A percentile compares a stretch with the other conserved stretches of the same genome.
Evolutionary conservation across 1,284 basidiomycete genomes (phyloP).

Genomic region (Sparassis latifolia): DNA sequence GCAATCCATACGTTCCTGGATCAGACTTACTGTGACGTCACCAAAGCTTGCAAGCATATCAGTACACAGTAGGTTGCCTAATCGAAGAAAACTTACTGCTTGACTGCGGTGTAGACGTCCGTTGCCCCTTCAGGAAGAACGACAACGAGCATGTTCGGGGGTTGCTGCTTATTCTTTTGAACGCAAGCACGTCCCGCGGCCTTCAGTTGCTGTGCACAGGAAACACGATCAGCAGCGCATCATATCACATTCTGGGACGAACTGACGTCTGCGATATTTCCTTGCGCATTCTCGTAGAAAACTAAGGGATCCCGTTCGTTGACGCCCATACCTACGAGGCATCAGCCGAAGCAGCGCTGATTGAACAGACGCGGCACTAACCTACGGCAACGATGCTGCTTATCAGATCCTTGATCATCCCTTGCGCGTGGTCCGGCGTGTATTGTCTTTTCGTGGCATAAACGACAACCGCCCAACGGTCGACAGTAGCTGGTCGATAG

Average conservation of each 20-base stretch:
- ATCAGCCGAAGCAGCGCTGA: neutral
- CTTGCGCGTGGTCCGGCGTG: conserved; percentile 32
- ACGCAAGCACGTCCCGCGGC: conserved; percentile 38
- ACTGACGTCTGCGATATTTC: conserved; percentile 39
- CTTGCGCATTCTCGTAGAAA: conserved; percentile 48
- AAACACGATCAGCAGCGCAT: neutral
- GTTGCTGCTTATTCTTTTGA: conserved; percentile 25
- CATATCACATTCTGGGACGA: neutral
- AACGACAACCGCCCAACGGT: conserved; percentile 55
- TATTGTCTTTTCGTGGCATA: conserved; percentile 57
- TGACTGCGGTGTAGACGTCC: conserved; percentile 68
- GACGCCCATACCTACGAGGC: conserved; percentile 43
- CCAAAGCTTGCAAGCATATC: conserved; percentile 48
- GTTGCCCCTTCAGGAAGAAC: conserved; percentile 69
- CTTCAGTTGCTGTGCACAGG: conserved; percentile 37
- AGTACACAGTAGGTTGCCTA: neutral
- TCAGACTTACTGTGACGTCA: conserved; percentile 48
- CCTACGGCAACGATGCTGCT: conserved; percentile 47
- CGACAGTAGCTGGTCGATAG: conserved; percentile 42
- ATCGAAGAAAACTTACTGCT: conserved; percentile 49
- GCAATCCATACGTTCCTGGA: neutral
- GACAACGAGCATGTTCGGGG: conserved; percentile 56
- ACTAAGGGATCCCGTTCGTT: conserved; percentile 35
- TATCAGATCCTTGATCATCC: conserved; percentile 46
- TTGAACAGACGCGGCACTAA: conserved; percentile 26